These are phyloP conservation scores for Pyrus pyrifolia DNA, from an alignment of 306 rosid species.

Conservation along the genomic window DNA sequence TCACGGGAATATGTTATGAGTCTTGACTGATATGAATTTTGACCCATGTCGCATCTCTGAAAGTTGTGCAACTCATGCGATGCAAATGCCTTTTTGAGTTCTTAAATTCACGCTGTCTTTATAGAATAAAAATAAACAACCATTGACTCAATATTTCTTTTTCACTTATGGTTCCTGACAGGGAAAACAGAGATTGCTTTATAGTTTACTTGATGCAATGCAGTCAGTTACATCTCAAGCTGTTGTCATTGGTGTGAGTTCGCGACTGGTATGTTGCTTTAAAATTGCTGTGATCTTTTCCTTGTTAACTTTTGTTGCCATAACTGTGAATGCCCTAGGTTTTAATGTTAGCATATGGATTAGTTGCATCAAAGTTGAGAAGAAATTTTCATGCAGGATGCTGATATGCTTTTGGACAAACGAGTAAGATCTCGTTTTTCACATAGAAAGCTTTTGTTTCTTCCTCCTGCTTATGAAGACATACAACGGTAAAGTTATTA, in stretches of 20 bases:
- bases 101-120: not conserved
- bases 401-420: constrained; percentile 89
- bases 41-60: not conserved
- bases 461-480: constrained; percentile 69
- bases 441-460: constrained; percentile 76
- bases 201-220: constrained; percentile 89
- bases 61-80: not conserved
- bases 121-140: not conserved
- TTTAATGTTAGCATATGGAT: not conserved
- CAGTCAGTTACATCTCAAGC: constrained; percentile 88
- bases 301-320: too few relatives aligned
- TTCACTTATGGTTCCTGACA: constrained; percentile 23
- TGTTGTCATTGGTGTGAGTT: constrained; percentile 82
- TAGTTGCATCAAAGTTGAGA: not conserved
- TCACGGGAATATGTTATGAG: not conserved
- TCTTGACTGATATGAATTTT: not conserved
- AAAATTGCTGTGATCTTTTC: not conserved
- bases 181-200: constrained; percentile 90
- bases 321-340: too few relatives aligned
- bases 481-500: constrained; percentile 38
- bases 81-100: not conserved
- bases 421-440: constrained; percentile 96
- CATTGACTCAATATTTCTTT: not conserved
- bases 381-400: constrained; percentile 55
- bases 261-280: constrained; percentile 62